Percentiles rank a stretch among this genome's conserved stretches.
Conservation (phyloP, 2,329 filamentous ascomycete species). For the Pseudophaeomoniella oleicola region DNA sequence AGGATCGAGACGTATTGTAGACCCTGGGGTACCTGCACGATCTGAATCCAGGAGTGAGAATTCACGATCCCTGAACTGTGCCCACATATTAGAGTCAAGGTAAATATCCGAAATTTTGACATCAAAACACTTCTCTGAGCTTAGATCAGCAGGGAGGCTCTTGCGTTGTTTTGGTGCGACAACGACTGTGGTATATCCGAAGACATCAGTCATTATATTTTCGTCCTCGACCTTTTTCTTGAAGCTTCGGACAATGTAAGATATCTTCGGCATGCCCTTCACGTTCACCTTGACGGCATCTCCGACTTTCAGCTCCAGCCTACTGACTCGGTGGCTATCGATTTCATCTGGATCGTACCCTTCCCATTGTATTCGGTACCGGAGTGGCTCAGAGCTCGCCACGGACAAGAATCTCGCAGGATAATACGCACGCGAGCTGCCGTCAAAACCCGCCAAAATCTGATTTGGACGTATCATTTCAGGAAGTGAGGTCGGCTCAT, state of each 20-base stretch:
- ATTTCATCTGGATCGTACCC: constrained; percentile 26
- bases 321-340: constrained; percentile 23
- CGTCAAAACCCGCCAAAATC: constrained; percentile 44
- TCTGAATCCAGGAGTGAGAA: constrained; percentile 15
- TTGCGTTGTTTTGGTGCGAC: constrained; percentile 27
- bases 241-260: constrained; percentile 28
- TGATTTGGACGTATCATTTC: constrained; percentile 28
- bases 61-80: constrained; percentile 24
- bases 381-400: constrained; percentile 20
- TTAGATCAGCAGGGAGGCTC: constrained; percentile 20
- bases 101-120: constrained; percentile 31
- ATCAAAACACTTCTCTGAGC: constrained; percentile 18
- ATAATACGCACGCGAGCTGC: constrained; percentile 40
- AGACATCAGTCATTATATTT: constrained; percentile 23
- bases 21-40: neutral
- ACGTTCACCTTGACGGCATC: constrained; percentile 33
- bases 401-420: constrained; percentile 43
- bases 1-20: constrained; percentile 5
- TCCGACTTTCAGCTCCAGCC: constrained; percentile 27
- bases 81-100: constrained; percentile 31
- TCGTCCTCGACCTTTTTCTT: constrained; percentile 19
- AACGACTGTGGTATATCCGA: constrained; percentile 26
- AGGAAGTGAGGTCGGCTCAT: too few species aligned
- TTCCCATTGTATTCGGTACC: constrained; percentile 31
- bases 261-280: constrained; percentile 24